Percentiles rank a stretch among this genome's conserved stretches.
phyloP scores from a whole-genome alignment of 441 rosid genomes.

The Oxalis stricta region DNA sequence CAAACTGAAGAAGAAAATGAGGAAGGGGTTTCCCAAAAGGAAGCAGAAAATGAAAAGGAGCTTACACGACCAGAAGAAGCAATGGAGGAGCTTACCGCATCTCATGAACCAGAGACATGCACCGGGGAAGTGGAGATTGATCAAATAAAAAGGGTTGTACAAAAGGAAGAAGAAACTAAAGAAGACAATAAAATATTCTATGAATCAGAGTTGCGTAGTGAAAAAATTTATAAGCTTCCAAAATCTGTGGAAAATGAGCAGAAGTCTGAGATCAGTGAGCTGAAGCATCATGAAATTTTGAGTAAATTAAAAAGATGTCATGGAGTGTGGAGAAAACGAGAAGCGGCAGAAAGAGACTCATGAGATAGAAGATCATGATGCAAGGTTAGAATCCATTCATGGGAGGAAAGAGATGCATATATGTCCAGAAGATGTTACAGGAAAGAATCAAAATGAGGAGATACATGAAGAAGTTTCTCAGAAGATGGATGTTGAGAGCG shows the following conservation, averaged over 20 bases:
- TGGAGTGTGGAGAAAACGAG: slow-evolving; percentile 9
- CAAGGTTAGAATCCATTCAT: slow-evolving; percentile 7
- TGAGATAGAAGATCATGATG: slow-evolving; percentile 17
- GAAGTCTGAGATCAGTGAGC: slow-evolving; percentile 13
- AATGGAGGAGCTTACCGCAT: no score
- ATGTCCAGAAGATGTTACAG: slow-evolving; percentile 6
- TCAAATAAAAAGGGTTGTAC: slow-evolving; percentile 2
- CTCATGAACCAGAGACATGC: no score
- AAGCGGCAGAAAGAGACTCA: slow-evolving; percentile 9
- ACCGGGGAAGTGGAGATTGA: no score
- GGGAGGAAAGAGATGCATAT: slow-evolving; percentile 10
- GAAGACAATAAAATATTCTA: slow-evolving; percentile 2
- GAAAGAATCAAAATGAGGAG: slow-evolving; percentile 18
- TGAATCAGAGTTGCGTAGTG: slow-evolving; percentile 12
- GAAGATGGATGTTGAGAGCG: slow-evolving; percentile 19
- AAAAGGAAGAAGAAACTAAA: slow-evolving; percentile 7
- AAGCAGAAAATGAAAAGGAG: no score
- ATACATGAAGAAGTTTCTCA: slow-evolving; percentile 27
- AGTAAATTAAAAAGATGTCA: slow-evolving; percentile 9
- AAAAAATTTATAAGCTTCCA: slow-evolving; percentile 8
- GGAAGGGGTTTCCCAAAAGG: no score
- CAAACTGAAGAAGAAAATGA: no score
- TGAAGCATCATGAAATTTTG: slow-evolving; percentile 10
- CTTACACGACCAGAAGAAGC: no score
- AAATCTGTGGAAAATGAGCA: slow-evolving; percentile 11